These are phyloP conservation scores for Eucalyptus cloeziana DNA, from an alignment of 345 rosid species.

Conservation along the genomic window DNA sequence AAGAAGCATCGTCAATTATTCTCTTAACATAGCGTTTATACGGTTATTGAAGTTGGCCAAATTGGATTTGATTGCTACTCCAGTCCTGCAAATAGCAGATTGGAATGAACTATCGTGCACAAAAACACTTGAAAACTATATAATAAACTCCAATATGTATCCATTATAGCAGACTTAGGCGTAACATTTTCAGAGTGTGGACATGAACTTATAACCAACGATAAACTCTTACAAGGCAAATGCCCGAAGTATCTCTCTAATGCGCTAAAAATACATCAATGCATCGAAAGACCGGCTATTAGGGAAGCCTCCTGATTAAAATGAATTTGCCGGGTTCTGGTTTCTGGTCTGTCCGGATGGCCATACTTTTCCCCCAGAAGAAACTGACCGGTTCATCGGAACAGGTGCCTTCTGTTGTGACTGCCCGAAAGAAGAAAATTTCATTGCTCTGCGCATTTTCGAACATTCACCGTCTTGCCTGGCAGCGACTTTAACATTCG, in stretches of 20 bases:
- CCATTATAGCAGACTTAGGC: not conserved
- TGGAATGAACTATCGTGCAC: not conserved
- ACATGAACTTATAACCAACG: not conserved
- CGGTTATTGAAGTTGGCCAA: not conserved
- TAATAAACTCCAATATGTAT: not conserved
- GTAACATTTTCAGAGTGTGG: not conserved
- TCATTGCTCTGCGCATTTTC: conserved; percentile 12
- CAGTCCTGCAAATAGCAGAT: not conserved
- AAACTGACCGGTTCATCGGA: conserved; percentile 22
- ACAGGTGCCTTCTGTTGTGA: conserved; percentile 22
- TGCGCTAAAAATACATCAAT: not conserved
- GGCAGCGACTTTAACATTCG: not conserved
- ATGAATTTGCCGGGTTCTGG: conserved; percentile 6
- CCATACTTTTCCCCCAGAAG: conserved; percentile 19
- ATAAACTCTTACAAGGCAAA: not conserved
- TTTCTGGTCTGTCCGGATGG: conserved; percentile 5
- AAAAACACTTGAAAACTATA: not conserved
- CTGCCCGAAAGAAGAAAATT: conserved; percentile 16
- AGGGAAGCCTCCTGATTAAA: not conserved
- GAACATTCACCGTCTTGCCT: not conserved
- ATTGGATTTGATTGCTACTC: not conserved
- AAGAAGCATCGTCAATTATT: not conserved
- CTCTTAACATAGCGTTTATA: not conserved
- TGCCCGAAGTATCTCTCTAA: not conserved
- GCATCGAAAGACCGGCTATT: not conserved